Evolutionary conservation across 768 basidiomycete genomes (phyloP), one percentile per base, ranked within the genome.

Genomic region (Pleurotus eryngii): DNA sequence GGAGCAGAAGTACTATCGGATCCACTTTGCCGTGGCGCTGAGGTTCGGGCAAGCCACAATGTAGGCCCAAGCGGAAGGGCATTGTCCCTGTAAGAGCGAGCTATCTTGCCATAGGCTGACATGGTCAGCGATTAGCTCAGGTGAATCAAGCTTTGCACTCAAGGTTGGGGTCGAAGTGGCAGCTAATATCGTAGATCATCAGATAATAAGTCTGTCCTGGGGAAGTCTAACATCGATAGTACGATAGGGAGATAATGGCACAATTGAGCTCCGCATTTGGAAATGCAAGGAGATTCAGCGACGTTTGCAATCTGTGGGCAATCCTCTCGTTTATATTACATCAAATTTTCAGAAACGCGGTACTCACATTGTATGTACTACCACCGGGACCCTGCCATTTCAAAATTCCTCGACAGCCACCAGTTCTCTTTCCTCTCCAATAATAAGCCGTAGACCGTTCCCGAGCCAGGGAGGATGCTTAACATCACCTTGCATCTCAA

Each of bases 371-470:
- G 46, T 48, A 35, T 20, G 24, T 17, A 48, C 24, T 15, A 17
- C 24, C 15, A 26, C 14, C 27, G n/a, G 35, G 49, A 26, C 30
- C 49, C 27, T 20, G 22, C 12, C 51, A 42, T 3, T 18, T 54
- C 51, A 87, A 65, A 83, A 83, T 18, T 50, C 61, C 48, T 71
- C 67, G 8, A 73, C 72, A 5, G 65, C 60, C 4, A 81, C 61
- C 15, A 87, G 69, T 37, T 76, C 72, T 60, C 90, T 79, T 12
- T 74, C 67, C 58, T 80, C 74, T 60, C 84, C 83, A 35, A 92
- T 77, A 15, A 74, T 68, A 22, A 92, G 67, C 11, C 71, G 72
- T 42, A 90, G 67, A 2, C 83, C 78, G 22, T 71, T 77, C 6
- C 79, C 81, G 11, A 65, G 55, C 70, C 70, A 68, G n/a, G 45